Evolutionary conservation across 2,329 filamentous ascomycete genomes (phyloP), one percentile per base, ranked within the genome.

Genomic region (Alternaria arborescens): DNA sequence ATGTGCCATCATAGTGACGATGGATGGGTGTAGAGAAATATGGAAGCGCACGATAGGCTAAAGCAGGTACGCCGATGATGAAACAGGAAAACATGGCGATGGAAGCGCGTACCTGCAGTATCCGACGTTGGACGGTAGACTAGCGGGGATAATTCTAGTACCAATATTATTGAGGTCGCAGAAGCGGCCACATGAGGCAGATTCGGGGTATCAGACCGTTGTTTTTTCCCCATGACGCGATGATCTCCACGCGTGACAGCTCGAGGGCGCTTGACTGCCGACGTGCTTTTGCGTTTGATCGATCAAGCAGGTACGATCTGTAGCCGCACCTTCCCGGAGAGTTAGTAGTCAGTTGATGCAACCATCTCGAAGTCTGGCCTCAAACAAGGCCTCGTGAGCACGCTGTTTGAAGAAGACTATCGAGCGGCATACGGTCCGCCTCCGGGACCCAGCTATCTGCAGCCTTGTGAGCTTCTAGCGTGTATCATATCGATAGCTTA

Each of bases 51-150:
- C 18, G n/a, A 18, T 26, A 44, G 40, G 50, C 57, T 61, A 57
- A 61, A 47, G 61, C 61, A 63, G 57, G 61, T 63, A 63, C 57
- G 42, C n/a, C 40, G 24, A 56, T 41, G 40, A 46, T 34, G 53
- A 51, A 41, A 38, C 50, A 34, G 46, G 51, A 43, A 52, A 38
- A 52, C 26, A 47, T 22, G 54, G 30, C 48, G 30, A 12, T 18
- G 12, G 42, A 47, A 55, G 50, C 38, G 50, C 44, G 61, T 61
- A 61, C 50, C 61, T 63, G 58, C 50, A 57, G 52, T 32, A 18
- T 11, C n/a, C 20, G 40, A 36, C 43, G 57, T 32, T 30, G 40
- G 41, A 60, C 34, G 24, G 14, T 38, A 52, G 20, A 28, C 42
- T 55, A 55, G 43, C 26, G 10, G 36, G 36, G 36, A 59, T 43